Evolutionary conservation across 306 rosid species (phyloP), one percentile per base, ranked within the genome.

Genomic region (Senna tora): DNA sequence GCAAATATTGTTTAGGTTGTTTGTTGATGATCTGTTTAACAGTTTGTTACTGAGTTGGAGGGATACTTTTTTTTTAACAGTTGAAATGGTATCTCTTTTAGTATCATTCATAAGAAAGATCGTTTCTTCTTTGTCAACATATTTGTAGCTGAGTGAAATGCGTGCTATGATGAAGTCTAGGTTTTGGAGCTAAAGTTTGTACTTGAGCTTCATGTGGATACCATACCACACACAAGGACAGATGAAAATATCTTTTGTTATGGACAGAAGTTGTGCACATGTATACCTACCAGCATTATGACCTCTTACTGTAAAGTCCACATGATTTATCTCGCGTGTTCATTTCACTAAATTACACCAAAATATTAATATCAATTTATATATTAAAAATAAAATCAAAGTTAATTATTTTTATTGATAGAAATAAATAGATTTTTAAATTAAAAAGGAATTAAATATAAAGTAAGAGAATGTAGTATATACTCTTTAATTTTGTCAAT

Each of bases 261-360:
- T 53, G 15, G 59, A 45, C 50, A 14, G 17, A 45, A 6, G 15
- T 14, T 45, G 10, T 20, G 59, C 6, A 17, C n/a, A n/a, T n/a
- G n/a, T n/a, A n/a, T n/a, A n/a, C n/a, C n/a, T 17, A 16, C 55
- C 4, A 50, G 25, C 55, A 50, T 14, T 3, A 20, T 52, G 57
- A 65, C 54, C 78, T 74, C 19, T 12, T 65, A n/a, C n/a, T n/a
- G n/a, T n/a, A 19, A 75, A 75, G 67, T 20, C 45, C 38, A 75
- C 15, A 33, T 14, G 42, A 39, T 36, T 22, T 65, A 70, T 22
- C 52, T 8, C 17, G 47, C 39, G 6, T 5, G 2, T 36, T 36
- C 5, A 36, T 36, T 36, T 36, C 58, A 25, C 30, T 25, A 25
- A 25, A 25, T 25, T 25, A 25, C 30, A 25, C 30, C 30, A 25